Percentiles rank a stretch among this genome's conserved stretches.
phyloP scores from a whole-genome alignment of 805 yeast genomes.

The Isabelozyma gotoi region DNA sequence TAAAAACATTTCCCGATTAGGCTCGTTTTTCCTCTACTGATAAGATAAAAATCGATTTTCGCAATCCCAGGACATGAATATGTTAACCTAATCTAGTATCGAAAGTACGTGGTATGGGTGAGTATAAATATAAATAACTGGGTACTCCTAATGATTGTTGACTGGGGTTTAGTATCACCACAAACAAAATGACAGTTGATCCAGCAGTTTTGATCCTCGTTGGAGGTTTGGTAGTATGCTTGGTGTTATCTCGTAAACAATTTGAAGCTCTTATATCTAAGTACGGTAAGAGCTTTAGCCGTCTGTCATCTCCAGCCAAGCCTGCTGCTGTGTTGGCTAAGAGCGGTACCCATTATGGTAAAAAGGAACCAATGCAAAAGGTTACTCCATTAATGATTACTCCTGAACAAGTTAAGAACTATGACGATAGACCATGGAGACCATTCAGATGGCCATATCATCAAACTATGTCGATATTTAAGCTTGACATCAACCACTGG shows the following conservation, averaged over 20 bases:
- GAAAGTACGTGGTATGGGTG: background rate
- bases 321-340: slow-evolving; percentile 1
- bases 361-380: slow-evolving; percentile 26
- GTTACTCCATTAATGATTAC: slow-evolving; percentile 64
- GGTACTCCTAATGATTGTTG: background rate
- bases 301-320: slow-evolving; percentile 8
- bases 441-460: slow-evolving; percentile 81
- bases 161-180: background rate
- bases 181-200: background rate
- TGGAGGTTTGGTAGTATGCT: slow-evolving; percentile 10
- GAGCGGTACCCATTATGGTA: slow-evolving; percentile 2
- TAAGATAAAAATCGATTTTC: slow-evolving; percentile 1
- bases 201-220: slow-evolving; percentile 4
- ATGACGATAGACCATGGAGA: slow-evolving; percentile 79
- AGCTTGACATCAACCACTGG: slow-evolving; percentile 74
- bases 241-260: slow-evolving; percentile 16
- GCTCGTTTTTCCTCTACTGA: slow-evolving; percentile 7
- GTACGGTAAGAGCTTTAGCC: slow-evolving; percentile 6
- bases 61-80: background rate
- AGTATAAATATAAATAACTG: background rate
- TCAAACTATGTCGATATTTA: slow-evolving; percentile 75
- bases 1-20: slow-evolving; percentile 3
- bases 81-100: slow-evolving; percentile 2
- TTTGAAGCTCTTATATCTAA: slow-evolving; percentile 1
- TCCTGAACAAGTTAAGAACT: slow-evolving; percentile 62